Evolutionary conservation across 129 eudicot species (phyloP).

Genomic region (Chrysanthemum lavandulifolium): DNA sequence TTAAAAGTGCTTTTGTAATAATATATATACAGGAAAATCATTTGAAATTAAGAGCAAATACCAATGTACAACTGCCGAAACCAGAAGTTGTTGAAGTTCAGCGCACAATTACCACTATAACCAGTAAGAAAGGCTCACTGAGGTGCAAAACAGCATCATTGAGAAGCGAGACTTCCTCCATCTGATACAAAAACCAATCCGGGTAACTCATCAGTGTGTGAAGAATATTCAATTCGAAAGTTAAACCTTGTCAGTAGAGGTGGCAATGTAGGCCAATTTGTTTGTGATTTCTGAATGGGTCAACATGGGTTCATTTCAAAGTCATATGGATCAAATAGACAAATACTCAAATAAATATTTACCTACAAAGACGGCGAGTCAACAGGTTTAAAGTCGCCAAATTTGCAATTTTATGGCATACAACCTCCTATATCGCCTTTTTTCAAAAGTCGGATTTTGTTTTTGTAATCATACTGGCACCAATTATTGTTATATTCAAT

Average conservation of each 20-base stretch:
- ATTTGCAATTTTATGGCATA: background rate
- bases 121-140: constrained; percentile 96
- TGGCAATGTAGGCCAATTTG: background rate
- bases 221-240: background rate
- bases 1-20: constrained; percentile 34
- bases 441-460: background rate
- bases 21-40: constrained; percentile 36
- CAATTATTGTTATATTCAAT: background rate
- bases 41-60: constrained; percentile 93
- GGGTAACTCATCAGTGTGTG: constrained; percentile 24
- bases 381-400: background rate
- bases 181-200: constrained; percentile 47
- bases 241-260: constrained; percentile 10
- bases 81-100: constrained; percentile 99
- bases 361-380: no score
- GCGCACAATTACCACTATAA: constrained; percentile 99
- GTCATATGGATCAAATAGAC: no score
- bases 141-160: constrained; percentile 94
- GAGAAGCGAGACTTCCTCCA: constrained; percentile 97
- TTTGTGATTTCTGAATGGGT: background rate
- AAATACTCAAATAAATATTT: no score
- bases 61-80: constrained; percentile 89
- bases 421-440: background rate
- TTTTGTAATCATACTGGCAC: background rate
- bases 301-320: background rate